Evolutionary conservation across 1,139 yeast species (phyloP), one percentile per base, ranked within the genome.

Genomic region (Schwanniomyces etchellsii): DNA sequence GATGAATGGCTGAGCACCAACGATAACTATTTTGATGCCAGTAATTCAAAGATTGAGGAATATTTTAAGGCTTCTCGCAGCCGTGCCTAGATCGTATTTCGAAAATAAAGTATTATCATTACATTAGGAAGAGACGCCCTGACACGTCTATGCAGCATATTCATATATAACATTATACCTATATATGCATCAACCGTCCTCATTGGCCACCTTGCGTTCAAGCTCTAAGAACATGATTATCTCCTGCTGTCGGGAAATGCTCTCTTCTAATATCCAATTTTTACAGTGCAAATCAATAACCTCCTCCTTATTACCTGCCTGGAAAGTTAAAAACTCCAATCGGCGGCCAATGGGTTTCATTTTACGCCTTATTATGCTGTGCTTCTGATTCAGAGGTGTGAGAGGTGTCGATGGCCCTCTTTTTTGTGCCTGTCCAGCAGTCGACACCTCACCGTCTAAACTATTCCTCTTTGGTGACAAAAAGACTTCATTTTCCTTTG

Each of bases 41-140:
- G 58, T 29, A 63, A 58, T 24, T 60, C 61, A n/a, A 57, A 66
- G 35, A 55, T 74, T 26, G 60, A 64, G 2, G 58, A 55, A 24
- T 75, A 75, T 42, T 75, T 75, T 52, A 59, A 56, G 40, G 60
- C 65, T 11, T 70, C 77, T 1, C 53, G 74, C 37, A 54, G 56
- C 28, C 37, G 40, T 26, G 34, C 36, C 26, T 35, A 35, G 33
- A n/a, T n/a, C 21, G 21, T 18, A 7, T n/a, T 18, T 12, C 13
- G 9, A 26, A 12, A 28, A 28, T 17, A 11, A 27, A 12, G 14
- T n/a, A 17, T 26, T 15, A 22, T 17, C 14, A 20, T 23, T 32
- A 9, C 7, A n/a, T n/a, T n/a, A n/a, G n/a, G n/a, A n/a, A n/a
- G n/a, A n/a, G n/a, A n/a, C n/a, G n/a, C n/a, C n/a, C n/a, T n/a